These are phyloP conservation scores for Saccharomycopsis sp. DNA, from an alignment of 805 yeast genomes.

Conservation along the genomic window DNA sequence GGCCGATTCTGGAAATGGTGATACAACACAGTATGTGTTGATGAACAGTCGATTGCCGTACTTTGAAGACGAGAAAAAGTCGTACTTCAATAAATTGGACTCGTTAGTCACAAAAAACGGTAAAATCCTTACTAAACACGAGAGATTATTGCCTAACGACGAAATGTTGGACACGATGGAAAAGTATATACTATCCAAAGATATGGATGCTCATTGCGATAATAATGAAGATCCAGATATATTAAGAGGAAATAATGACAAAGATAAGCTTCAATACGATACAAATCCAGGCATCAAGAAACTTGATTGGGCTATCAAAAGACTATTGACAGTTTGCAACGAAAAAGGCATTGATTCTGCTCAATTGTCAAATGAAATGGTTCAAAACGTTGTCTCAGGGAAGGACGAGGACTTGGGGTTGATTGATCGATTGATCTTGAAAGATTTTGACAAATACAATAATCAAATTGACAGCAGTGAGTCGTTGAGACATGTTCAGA, in stretches of 20 bases:
- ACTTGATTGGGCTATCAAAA: constrained; percentile 23
- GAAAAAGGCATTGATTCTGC: not conserved
- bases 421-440: constrained; percentile 18
- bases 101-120: constrained; percentile 31
- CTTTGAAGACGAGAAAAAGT: constrained; percentile 64
- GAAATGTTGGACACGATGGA: constrained; percentile 40
- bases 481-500: constrained; percentile 23
- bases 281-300: constrained; percentile 22
- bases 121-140: constrained; percentile 23
- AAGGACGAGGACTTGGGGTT: not conserved
- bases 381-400: not conserved
- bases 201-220: constrained; percentile 33
- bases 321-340: constrained; percentile 16
- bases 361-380: not conserved
- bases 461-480: not conserved
- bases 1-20: constrained; percentile 16
- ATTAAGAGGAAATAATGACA: constrained; percentile 23
- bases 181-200: constrained; percentile 37
- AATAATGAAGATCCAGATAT: constrained; percentile 21
- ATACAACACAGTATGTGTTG: constrained; percentile 34
- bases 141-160: constrained; percentile 30
- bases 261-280: constrained; percentile 10
- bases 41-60: constrained; percentile 56
- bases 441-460: constrained; percentile 16
- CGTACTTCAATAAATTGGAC: constrained; percentile 41